phyloP scores from a whole-genome alignment of 352 stramenopile species.

The Phytopythium delawarense region DNA sequence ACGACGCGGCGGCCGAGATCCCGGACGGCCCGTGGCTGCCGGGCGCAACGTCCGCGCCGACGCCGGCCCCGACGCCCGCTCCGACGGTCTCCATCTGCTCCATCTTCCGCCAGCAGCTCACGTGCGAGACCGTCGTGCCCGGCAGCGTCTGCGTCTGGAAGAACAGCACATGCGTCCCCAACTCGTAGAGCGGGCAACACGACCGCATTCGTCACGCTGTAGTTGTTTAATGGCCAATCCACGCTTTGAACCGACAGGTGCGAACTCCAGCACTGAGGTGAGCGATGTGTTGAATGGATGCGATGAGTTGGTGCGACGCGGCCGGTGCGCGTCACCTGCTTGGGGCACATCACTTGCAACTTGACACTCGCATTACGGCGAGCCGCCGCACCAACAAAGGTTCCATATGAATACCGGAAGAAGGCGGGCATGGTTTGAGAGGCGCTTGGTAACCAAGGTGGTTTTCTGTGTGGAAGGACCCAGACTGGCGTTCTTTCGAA shows the following conservation, averaged over 20 bases:
- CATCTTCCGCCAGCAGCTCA: slow-evolving; percentile 22
- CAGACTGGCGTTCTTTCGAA: too few relatives aligned
- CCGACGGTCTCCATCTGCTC: slow-evolving; percentile 23
- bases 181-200: neutral
- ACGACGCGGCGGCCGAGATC: slow-evolving; percentile 16
- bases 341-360: too few relatives aligned
- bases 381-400: too few relatives aligned
- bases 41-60: slow-evolving; percentile 13
- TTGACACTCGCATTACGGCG: too few relatives aligned
- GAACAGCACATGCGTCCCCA: slow-evolving; percentile 14
- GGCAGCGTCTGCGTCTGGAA: slow-evolving; percentile 22
- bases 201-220: neutral
- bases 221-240: neutral
- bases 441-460: too few relatives aligned
- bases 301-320: too few relatives aligned
- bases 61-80: slow-evolving; percentile 20
- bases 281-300: too few relatives aligned
- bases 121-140: slow-evolving; percentile 25
- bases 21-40: slow-evolving; percentile 23
- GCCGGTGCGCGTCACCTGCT: too few relatives aligned
- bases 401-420: too few relatives aligned
- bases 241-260: neutral
- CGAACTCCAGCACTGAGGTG: too few relatives aligned
- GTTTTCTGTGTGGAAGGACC: too few relatives aligned
- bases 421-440: too few relatives aligned